Percentiles rank a stretch among this genome's conserved stretches.
phyloP scores from a whole-genome alignment of 208 protist species.

The Herpetomonas samuelpessoai region DNA sequence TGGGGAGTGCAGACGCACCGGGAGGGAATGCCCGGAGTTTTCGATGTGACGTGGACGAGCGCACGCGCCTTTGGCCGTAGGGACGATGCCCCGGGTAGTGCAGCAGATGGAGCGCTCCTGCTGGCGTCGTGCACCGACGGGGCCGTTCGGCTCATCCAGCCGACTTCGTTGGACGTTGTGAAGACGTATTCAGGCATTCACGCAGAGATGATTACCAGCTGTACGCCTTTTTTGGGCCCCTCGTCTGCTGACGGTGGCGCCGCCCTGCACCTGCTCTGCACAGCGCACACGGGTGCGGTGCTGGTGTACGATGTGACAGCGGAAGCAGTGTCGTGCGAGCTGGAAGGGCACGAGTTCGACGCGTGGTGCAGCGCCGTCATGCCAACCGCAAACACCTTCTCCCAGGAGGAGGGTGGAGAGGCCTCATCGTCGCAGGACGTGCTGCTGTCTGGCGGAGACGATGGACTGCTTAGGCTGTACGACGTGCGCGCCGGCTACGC shows the following conservation, averaged over 20 bases:
- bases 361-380: slow-evolving; percentile 76
- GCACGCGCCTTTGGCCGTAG: slow-evolving; percentile 3
- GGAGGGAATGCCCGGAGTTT: slow-evolving; percentile 52
- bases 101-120: slow-evolving; percentile 5
- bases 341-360: slow-evolving; percentile 78
- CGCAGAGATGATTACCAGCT: slow-evolving; percentile 76
- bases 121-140: slow-evolving; percentile 74
- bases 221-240: slow-evolving; percentile 34
- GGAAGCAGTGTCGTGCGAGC: slow-evolving; percentile 16
- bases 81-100: neutral
- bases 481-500: slow-evolving; percentile 33
- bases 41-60: slow-evolving; percentile 41
- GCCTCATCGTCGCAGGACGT: slow-evolving; percentile 11
- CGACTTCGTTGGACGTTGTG: slow-evolving; percentile 14
- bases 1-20: neutral
- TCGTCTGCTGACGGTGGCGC: neutral
- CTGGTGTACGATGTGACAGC: slow-evolving; percentile 37
- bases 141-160: slow-evolving; percentile 40
- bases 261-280: slow-evolving; percentile 44
- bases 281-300: slow-evolving; percentile 64
- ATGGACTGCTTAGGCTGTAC: slow-evolving; percentile 64
- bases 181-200: slow-evolving; percentile 38
- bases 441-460: slow-evolving; percentile 76
- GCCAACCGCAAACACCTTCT: slow-evolving; percentile 11
- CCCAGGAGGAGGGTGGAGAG: neutral